phyloP scores from a whole-genome alignment of 495 filamentous ascomycete species.

The Penicillium diatomitis region DNA sequence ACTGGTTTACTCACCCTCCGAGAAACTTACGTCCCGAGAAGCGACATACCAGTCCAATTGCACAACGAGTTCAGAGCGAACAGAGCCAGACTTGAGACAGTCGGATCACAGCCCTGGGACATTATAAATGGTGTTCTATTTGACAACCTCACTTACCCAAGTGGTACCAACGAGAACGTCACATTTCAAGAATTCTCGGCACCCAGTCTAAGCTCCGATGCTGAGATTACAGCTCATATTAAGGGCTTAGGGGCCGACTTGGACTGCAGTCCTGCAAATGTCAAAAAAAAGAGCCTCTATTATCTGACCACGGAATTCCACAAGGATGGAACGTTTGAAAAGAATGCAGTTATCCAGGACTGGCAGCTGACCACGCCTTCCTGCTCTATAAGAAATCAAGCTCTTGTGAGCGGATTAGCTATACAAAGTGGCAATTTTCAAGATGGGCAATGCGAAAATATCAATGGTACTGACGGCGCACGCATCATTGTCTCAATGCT shows the following conservation, averaged over 20 bases:
- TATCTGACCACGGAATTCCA: no score
- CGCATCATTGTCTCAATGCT: neutral
- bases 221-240: conserved; percentile 5
- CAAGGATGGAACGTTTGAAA: no score
- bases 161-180: conserved; percentile 2
- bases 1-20: conserved; percentile 6
- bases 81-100: neutral
- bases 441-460: neutral
- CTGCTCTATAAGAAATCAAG: no score
- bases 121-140: conserved; percentile 5
- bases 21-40: neutral
- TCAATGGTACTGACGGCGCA: neutral
- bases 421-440: neutral
- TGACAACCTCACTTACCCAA: conserved; percentile 4
- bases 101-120: neutral
- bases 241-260: conserved; percentile 11
- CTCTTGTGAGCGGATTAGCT: no score
- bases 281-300: no score
- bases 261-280: conserved; percentile 1
- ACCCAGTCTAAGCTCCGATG: neutral
- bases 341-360: neutral
- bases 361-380: neutral
- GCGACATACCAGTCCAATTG: neutral
- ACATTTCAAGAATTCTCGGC: conserved; percentile 7
- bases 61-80: neutral